Evolutionary conservation across 805 yeast species (phyloP), one percentile per base, ranked within the genome.

Genomic region (Yarrowia osloensis): DNA sequence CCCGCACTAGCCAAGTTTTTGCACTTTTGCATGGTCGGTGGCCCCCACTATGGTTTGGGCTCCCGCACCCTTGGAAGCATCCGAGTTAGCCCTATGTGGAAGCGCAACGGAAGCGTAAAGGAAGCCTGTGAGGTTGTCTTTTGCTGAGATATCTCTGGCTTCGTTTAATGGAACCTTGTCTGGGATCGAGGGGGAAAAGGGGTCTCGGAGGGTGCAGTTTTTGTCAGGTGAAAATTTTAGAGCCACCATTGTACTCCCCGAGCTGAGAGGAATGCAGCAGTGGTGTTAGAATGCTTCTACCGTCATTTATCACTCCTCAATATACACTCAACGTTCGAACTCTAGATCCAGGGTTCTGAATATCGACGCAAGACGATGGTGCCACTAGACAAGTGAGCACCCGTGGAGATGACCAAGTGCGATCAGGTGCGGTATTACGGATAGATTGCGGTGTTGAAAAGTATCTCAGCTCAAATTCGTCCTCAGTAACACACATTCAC

Each of bases 41-140:
- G n/a, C 31, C n/a, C 33, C 17, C 5, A 49, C n/a, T 29, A 50
- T 21, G 19, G 55, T 50, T 50, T 31, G 22, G 50, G 17, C 37
- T 49, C 54, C 54, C 54, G 54, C 37, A 49, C 24, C 26, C 26
- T 49, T 50, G 55, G 55, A 50, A 50, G 39, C 55, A 29, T 50
- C 55, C 55, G 55, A 47, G 13, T 28, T 29, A 50, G 55, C 55
- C 55, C 55, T 50, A 44, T 42, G 26, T 40, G 46, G 46, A 40
- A 40, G 24, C 12, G 24, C 24, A 42, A 42, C 11, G 28, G 47
- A 42, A 42, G 47, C 26, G n/a, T 4, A 49, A 29, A 26, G 24
- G 54, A 29, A 29, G 37, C 17, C 17, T 33, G 7, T 9, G 35
- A 9, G 54, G 37, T 29, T 49, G 54, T 46, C 52, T 46, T 46